Percentiles rank a stretch among this genome's conserved stretches.
These are phyloP conservation scores for Coniferiporia sulphurascens DNA, from an alignment of 1,284 basidiomycete genomes.

Conservation along the genomic window DNA sequence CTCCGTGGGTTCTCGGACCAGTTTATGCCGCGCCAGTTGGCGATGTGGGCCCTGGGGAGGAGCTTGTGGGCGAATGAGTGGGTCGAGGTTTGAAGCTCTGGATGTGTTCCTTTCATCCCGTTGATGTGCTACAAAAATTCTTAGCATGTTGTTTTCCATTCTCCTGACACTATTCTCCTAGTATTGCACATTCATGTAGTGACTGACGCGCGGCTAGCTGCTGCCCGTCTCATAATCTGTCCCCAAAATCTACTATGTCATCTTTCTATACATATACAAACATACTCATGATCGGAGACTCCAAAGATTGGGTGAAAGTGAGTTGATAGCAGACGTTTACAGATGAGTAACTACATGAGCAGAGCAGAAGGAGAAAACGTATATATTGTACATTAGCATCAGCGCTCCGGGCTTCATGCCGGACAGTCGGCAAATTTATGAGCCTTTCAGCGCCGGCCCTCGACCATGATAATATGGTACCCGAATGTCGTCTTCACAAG, in stretches of 20 bases:
- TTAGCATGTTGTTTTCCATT: too few relatives aligned
- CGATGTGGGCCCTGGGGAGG: constrained; percentile 7
- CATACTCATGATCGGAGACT: too few relatives aligned
- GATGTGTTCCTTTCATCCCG: not conserved
- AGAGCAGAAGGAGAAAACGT: not conserved
- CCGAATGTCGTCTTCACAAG: constrained; percentile 77
- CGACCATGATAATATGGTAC: constrained; percentile 88
- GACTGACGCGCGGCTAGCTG: too few relatives aligned
- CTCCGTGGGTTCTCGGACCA: not conserved
- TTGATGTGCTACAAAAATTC: not conserved
- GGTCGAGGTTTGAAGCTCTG: not conserved
- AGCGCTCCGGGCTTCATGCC: too few relatives aligned
- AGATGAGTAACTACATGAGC: not conserved
- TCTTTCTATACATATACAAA: too few relatives aligned
- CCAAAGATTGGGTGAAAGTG: too few relatives aligned
- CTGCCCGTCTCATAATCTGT: too few relatives aligned
- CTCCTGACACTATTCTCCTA: too few relatives aligned
- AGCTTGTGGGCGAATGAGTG: constrained; percentile 18
- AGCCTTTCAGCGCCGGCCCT: constrained; percentile 64
- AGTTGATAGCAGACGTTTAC: too few relatives aligned
- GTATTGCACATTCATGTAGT: too few relatives aligned
- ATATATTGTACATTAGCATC: not conserved
- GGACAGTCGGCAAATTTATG: not conserved
- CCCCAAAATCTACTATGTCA: too few relatives aligned
- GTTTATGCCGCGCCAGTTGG: not conserved